Base-by-base conservation (phyloP, 805 yeast genomes). In the Lachancea sp. region DNA sequence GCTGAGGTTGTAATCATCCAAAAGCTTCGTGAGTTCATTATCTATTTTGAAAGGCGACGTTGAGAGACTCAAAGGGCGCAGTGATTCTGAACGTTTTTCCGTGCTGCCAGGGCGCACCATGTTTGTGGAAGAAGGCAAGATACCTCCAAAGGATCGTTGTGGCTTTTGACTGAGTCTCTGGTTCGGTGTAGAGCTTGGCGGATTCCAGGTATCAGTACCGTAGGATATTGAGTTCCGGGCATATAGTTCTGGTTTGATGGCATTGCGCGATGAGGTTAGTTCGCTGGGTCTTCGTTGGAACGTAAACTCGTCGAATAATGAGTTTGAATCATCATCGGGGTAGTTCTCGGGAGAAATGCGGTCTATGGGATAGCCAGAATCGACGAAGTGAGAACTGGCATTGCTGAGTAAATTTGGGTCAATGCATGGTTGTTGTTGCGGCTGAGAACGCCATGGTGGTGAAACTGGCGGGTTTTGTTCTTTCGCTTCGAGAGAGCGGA, bases 151-250 rank as follows among this genome's bases (percentile, higher is more conserved):
- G 2, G 34, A 29, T 15, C 40, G 34, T 12, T 30, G 40, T 4
- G 40, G 18, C 17, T 31, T 15, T 5, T 22, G 26, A 15, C 18
- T 13, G n/a, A 31, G 38, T 8, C 32, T 18, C 24, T 18, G 21
- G 18, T 12, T 29, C 16, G 34, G 15, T n/a, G 40, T 21, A 13
- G 32, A 26, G 24, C 30, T 29, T 4, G 54, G 42, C 35, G 54
- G 32, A 34, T 53, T 55, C 63, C 63, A 56, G 29, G 53, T 48
- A 41, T 59, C 59, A 8, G 53, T 40, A 16, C 47, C 40, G 29
- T 56, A 53, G 12, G 64, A 59, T 16, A 59, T 58, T 8, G 63
- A 56, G n/a, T 50, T 51, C 17, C 62, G 45, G 1, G 49, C 36
- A 1, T 50, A 34, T 11, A 43, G 23, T 9, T 23, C 34, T 15